Percentiles rank a stretch among this genome's conserved stretches.
phyloP scores from a whole-genome alignment of 2,329 filamentous ascomycete genomes.

The Fusarium virguliforme region DNA sequence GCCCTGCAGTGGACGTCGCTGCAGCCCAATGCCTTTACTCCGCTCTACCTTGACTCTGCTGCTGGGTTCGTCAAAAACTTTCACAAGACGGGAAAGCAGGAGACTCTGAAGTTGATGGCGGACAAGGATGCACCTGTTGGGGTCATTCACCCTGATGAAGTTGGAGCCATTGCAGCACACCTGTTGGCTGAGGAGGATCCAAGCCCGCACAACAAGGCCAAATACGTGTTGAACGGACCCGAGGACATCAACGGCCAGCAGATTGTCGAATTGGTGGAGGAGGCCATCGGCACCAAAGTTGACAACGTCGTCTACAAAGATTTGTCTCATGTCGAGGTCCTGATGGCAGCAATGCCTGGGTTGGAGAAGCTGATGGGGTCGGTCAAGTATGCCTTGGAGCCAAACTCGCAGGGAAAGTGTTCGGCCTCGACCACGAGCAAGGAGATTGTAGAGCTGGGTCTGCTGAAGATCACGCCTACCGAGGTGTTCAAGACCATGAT shows the following conservation, averaged over 20 bases:
- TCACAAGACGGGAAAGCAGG: constrained; percentile 54
- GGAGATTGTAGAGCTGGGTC: background rate
- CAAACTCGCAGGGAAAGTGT: background rate
- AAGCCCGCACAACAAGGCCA: constrained; percentile 52
- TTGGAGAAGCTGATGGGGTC: constrained; percentile 29
- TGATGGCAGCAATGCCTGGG: constrained; percentile 31
- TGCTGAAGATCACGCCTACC: background rate
- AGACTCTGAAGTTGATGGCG: constrained; percentile 49
- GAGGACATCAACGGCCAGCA: constrained; percentile 58
- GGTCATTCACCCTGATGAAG: constrained; percentile 53
- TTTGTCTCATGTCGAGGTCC: constrained; percentile 50
- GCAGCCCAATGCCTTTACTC: constrained; percentile 54
- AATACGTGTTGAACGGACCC: constrained; percentile 60
- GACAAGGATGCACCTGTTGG: constrained; percentile 53
- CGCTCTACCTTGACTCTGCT: constrained; percentile 43
- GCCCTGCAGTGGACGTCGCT: constrained; percentile 59
- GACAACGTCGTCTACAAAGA: constrained; percentile 54
- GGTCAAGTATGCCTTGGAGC: background rate
- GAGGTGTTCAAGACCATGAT: background rate
- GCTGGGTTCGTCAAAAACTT: constrained; percentile 55
- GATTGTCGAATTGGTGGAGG: constrained; percentile 56
- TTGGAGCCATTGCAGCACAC: constrained; percentile 57
- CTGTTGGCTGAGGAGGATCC: constrained; percentile 54
- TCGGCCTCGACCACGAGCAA: constrained; percentile 3
- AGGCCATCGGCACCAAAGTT: constrained; percentile 49